These are phyloP conservation scores for Ciborinia camelliae DNA, from an alignment of 2,329 filamentous ascomycete genomes.

Conservation along the genomic window DNA sequence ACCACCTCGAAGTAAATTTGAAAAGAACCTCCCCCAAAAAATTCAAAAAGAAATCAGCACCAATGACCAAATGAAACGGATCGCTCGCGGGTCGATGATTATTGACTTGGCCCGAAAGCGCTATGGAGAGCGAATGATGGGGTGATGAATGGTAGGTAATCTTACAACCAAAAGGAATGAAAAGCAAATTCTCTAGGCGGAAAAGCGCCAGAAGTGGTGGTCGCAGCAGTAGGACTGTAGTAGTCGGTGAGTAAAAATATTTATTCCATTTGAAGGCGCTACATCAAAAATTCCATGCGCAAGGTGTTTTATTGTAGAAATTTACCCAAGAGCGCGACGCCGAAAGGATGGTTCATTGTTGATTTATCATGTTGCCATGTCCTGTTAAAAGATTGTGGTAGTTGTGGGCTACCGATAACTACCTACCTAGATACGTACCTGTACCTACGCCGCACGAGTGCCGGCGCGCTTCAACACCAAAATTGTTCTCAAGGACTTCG, in stretches of 20 bases:
- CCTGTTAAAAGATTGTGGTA: neutral
- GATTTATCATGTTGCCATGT: too few relatives aligned
- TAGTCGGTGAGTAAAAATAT: neutral
- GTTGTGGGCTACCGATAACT: neutral
- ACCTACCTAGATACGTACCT: too few relatives aligned
- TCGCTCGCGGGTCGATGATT: neutral
- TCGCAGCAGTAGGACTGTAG: neutral
- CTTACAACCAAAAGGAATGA: neutral
- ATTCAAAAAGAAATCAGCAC: neutral
- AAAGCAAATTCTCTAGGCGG: neutral
- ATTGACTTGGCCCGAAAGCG: neutral
- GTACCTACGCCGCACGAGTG: neutral
- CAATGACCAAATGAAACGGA: neutral
- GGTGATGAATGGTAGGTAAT: neutral
- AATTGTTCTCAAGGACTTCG: neutral
- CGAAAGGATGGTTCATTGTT: neutral
- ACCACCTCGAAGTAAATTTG: neutral
- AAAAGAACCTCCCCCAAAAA: too few relatives aligned
- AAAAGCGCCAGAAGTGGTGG: neutral
- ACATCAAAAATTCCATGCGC: neutral
- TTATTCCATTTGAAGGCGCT: neutral
- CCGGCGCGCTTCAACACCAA: neutral
- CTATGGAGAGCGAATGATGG: neutral
- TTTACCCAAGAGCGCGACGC: slow-evolving; percentile 4
- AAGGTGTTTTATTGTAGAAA: neutral